Percentiles rank a stretch among this genome's conserved stretches.
These are phyloP conservation scores for Mortierella antarctica DNA, from an alignment of 192 early-diverging fungal genomes.

Conservation along the genomic window DNA sequence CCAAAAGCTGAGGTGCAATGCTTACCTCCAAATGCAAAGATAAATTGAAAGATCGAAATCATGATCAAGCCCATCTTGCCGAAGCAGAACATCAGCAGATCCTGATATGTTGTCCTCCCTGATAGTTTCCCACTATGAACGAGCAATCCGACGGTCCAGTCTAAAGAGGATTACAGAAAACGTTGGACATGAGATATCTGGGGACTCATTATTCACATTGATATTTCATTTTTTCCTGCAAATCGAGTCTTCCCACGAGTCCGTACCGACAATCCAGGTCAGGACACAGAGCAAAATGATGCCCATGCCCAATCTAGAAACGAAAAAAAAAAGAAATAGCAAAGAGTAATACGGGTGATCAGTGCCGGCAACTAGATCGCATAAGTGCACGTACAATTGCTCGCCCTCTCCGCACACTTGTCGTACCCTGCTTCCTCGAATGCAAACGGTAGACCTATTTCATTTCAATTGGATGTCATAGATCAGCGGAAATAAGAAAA, in stretches of 20 bases:
- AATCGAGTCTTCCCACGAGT: neutral
- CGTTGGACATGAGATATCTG: neutral
- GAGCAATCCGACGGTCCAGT: slow-evolving; percentile 84
- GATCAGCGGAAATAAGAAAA: too few species aligned
- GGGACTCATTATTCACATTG: too few species aligned
- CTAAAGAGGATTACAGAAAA: slow-evolving; percentile 27
- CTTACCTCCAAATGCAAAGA: slow-evolving; percentile 93
- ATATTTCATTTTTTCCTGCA: too few species aligned
- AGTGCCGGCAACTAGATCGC: slow-evolving; percentile 40
- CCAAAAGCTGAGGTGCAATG: too few species aligned
- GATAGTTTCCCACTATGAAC: slow-evolving; percentile 81
- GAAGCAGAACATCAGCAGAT: slow-evolving; percentile 84
- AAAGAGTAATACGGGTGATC: neutral
- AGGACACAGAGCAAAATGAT: slow-evolving; percentile 64
- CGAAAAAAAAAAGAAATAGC: slow-evolving; percentile 61
- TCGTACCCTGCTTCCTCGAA: slow-evolving; percentile 82
- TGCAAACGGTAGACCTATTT: slow-evolving; percentile 85
- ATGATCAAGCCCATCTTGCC: slow-evolving; percentile 78
- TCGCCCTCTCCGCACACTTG: too few species aligned
- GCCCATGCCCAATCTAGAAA: slow-evolving; percentile 60
- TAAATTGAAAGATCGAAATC: slow-evolving; percentile 91
- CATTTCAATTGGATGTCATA: too few species aligned
- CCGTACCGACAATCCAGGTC: slow-evolving; percentile 73
- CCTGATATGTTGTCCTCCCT: slow-evolving; percentile 85
- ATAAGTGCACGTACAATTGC: neutral